Evolutionary conservation across 495 filamentous ascomycete species (phyloP).

Genomic region (Talaromyces nanjingensis): DNA sequence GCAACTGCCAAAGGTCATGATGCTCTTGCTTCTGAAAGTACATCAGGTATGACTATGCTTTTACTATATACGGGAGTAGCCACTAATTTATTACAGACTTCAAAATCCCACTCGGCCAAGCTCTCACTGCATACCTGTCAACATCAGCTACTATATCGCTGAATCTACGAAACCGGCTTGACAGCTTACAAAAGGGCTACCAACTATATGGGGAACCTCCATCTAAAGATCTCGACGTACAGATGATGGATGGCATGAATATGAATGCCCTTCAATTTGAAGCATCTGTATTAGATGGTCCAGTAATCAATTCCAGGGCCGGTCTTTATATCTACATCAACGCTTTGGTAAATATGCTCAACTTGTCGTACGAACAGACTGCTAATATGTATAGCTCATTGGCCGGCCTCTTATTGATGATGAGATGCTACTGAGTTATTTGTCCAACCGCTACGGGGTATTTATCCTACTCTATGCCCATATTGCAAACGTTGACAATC

Average conservation of each 20-base stretch:
- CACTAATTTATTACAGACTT: conserved; percentile 19
- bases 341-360: conserved; percentile 56
- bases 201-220: conserved; percentile 31
- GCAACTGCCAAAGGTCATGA: conserved; percentile 32
- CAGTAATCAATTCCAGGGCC: conserved; percentile 70
- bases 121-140: conserved; percentile 35
- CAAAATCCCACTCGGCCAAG: conserved; percentile 33
- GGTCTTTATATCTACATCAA: conserved; percentile 90
- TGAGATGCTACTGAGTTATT: conserved; percentile 63
- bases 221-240: conserved; percentile 29
- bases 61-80: neutral
- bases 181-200: conserved; percentile 39
- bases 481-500: conserved; percentile 9
- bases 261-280: conserved; percentile 44
- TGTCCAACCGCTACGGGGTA: conserved; percentile 77
- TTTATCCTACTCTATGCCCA: conserved; percentile 10
- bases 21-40: conserved; percentile 26
- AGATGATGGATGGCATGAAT: conserved; percentile 34
- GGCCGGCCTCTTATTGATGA: conserved; percentile 83
- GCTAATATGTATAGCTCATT: conserved; percentile 55
- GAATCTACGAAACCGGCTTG: conserved; percentile 33
- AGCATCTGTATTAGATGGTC: conserved; percentile 56
- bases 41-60: conserved; percentile 22
- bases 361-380: neutral
- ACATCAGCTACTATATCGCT: conserved; percentile 36